phyloP scores from a whole-genome alignment of 129 eudicot species.

The Chrysanthemum seticuspe region DNA sequence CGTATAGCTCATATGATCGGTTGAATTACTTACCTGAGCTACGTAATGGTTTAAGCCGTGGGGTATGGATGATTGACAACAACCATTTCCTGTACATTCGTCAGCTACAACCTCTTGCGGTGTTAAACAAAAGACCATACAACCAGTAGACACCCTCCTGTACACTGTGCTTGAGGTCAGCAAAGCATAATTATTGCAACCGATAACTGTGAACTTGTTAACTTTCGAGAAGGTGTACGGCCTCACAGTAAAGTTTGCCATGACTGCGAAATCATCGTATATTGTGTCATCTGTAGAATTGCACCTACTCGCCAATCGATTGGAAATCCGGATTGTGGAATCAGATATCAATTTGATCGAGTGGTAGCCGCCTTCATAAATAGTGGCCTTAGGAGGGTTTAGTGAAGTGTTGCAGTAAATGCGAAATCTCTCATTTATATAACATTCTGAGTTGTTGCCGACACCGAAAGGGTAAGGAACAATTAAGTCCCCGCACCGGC shows the following conservation, averaged over 20 bases:
- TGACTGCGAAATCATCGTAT: background rate
- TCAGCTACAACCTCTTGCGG: slow-evolving; percentile 19
- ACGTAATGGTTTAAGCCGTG: background rate
- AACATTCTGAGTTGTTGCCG: too few species aligned
- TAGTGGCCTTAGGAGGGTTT: slow-evolving; percentile 15
- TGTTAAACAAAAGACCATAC: slow-evolving; percentile 3
- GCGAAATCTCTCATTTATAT: background rate
- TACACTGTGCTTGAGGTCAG: background rate
- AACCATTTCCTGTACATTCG: slow-evolving; percentile 40
- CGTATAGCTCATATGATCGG: too few species aligned
- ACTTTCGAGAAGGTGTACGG: slow-evolving; percentile 31
- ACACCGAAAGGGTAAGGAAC: slow-evolving; percentile 34
- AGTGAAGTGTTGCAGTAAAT: slow-evolving; percentile 29
- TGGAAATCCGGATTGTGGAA: background rate
- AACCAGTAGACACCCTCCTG: slow-evolving; percentile 17
- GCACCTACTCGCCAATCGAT: slow-evolving; percentile 14
- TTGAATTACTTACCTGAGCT: too few species aligned
- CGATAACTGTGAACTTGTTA: slow-evolving; percentile 37
- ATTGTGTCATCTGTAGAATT: background rate
- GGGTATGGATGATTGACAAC: slow-evolving; percentile 43
- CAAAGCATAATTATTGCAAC: slow-evolving; percentile 35
- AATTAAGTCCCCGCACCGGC: slow-evolving; percentile 10
- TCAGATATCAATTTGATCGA: too few species aligned
- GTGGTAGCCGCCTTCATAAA: background rate
- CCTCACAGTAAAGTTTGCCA: accelerated